Base-by-base conservation (phyloP, 202 grass and related monocot genomes). In the Brachypodium distachyon region DNA sequence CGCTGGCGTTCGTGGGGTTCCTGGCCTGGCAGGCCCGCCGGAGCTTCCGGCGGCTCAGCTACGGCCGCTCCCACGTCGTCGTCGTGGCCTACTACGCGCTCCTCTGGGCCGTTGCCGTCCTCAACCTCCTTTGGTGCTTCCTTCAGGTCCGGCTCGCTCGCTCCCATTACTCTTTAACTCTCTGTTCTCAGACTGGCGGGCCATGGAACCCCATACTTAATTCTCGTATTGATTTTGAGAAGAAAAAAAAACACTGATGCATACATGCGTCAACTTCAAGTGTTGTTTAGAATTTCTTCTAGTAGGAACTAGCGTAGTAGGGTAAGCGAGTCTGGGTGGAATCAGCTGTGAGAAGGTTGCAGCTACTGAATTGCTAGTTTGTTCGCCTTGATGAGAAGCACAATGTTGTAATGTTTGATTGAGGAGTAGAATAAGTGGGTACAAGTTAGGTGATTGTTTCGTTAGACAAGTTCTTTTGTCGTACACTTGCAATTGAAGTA, bases 111-210 rank as follows among this genome's bases (percentile, higher is more conserved):
- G 87, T 99, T 50, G 81, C 87, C 57, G n/a, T 96, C 11, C 77
- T 99, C 72, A 99, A 99, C 81, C 96, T 99, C 67, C 73, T 99
- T 44, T 99, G 96, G 92, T 96, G 92, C 83, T 78, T 96, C 52
- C 71, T 99, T 12, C 92, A 96, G 96, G 96, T 99, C 18, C 56
- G n/a, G 7, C 25, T 72, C 31, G 2, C 50, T 17, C 49, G 56
- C 47, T 14, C 2, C 4, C 57, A 13, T 23, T 74, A 9, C 40
- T 74, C 47, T 1, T 27, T 0, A 23, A n/a, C n/a, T n/a, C 25
- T 28, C 5, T n/a, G 4, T 32, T 70, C 34, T 4, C 19, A 2
- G 38, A 60, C 65, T 70, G 41, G 17, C 14, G 28, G 13, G 5
- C 39, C 14, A 14, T 52, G 32, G 37, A 61, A n/a, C 66, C 40